Base-by-base conservation (phyloP, 257 asterid species). In the Asclepias syriaca region DNA sequence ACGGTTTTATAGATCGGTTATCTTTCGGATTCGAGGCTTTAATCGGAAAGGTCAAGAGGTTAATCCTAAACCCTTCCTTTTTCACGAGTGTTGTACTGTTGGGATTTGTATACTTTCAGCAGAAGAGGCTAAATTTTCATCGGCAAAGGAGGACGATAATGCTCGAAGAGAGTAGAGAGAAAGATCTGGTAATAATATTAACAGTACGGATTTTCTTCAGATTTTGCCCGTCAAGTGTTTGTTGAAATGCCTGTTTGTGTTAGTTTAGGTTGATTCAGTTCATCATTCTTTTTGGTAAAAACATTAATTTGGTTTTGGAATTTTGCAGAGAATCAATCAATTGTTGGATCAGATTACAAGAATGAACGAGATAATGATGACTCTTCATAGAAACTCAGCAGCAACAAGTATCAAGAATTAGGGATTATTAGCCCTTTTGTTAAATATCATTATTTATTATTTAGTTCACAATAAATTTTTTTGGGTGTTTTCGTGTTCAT, bases 301-400 rank as follows among this genome's bases (percentile, higher is more conserved):
- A 11, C 32, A 61, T 10, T 10, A 61, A 32, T 61, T 6, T 61
- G 46, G 48, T 43, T 43, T 8, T 43, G 48, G 2, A 43, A 21
- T 34, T 64, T 64, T 65, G 88, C 95, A 91, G 95, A 89, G 80
- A 81, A 89, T 89, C 75, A 79, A 79, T 57, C 82, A 81, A 65
- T 79, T 91, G n/a, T 63, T 87, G 88, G 77, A 85, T 75, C 95
- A 89, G 74, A 81, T 89, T 79, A 84, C 97, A 21, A 74, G 77
- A 82, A 79, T 89, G 95, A 91, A 89, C 76, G 85, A 81, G 73
- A 61, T 82, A 77, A 27, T 89, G 73, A 57, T 86, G 75, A 85
- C 81, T 46, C 72, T 68, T 39, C 85, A 81, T 58, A 80, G 59
- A 79, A 61, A 61, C 48, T 32, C 67, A 61, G 48, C 11, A 24